phyloP scores from a whole-genome alignment of 108 stramenopile genomes.

The Aureococcus anophagefferens region DNA sequence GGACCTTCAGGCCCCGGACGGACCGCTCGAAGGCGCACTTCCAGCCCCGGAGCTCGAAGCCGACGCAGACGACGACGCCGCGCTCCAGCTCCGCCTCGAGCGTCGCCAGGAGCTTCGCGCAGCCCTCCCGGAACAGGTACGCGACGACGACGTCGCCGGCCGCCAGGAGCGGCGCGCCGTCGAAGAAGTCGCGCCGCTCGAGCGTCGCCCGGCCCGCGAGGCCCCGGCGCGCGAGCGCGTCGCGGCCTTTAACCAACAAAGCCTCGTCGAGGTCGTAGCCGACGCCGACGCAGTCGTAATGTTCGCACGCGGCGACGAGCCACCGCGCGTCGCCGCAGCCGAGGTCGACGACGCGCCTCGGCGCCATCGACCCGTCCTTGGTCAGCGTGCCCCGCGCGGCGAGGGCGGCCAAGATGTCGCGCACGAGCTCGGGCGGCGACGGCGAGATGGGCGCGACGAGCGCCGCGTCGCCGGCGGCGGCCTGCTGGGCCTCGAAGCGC shows the following conservation, averaged over 20 bases:
- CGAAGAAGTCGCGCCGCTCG: neutral
- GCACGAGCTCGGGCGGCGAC: neutral
- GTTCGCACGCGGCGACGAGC: neutral
- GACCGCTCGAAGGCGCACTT: too few species aligned
- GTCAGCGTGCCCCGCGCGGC: neutral
- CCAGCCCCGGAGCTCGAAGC: neutral
- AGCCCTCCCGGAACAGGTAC: neutral
- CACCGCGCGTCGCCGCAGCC: neutral
- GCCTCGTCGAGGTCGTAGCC: neutral
- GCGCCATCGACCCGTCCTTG: neutral
- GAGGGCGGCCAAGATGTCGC: neutral
- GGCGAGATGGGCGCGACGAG: neutral
- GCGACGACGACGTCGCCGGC: neutral
- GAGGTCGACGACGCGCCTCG: neutral
- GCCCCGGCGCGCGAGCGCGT: neutral
- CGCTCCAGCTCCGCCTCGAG: neutral
- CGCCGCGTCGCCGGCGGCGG: too few species aligned
- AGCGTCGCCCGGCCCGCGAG: neutral
- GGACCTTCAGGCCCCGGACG: too few species aligned
- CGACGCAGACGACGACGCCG: neutral
- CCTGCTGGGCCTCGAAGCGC: too few species aligned
- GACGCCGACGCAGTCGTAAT: neutral
- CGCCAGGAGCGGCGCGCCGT: neutral
- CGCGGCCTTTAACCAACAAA: neutral
- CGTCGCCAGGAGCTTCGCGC: neutral